Percentiles rank a stretch among this genome's conserved stretches.
Conservation (phyloP, 1,139 yeast species). For the Sugiyamaella xylanicola region DNA sequence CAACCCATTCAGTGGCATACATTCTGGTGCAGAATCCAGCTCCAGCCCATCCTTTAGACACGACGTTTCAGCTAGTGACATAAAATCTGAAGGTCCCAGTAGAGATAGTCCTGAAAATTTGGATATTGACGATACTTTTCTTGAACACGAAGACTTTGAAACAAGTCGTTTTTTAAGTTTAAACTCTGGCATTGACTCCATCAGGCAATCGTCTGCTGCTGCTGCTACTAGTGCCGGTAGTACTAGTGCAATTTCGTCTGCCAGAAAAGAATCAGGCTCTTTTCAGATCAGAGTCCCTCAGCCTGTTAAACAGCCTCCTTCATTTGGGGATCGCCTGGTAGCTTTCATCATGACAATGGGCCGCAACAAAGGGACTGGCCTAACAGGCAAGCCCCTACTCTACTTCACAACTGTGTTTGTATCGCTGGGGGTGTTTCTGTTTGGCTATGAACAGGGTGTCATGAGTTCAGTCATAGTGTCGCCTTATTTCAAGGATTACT, state of each 20-base stretch:
- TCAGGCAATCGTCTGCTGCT: neutral
- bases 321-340: slow-evolving; percentile 32
- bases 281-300: slow-evolving; percentile 28
- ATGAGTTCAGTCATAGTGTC: slow-evolving; percentile 79
- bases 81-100: slow-evolving; percentile 4
- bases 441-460: slow-evolving; percentile 92
- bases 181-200: slow-evolving; percentile 1
- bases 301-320: slow-evolving; percentile 29
- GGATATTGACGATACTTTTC: slow-evolving; percentile 29
- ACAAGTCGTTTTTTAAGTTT: slow-evolving; percentile 1
- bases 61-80: neutral
- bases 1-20: slow-evolving; percentile 5
- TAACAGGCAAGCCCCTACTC: slow-evolving; percentile 44
- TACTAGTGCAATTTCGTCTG: neutral
- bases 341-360: slow-evolving; percentile 37
- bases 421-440: slow-evolving; percentile 77
- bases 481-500: slow-evolving; percentile 69
- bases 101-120: slow-evolving; percentile 20
- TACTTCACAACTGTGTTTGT: slow-evolving; percentile 84
- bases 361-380: slow-evolving; percentile 26
- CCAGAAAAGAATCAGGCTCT: neutral
- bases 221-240: neutral
- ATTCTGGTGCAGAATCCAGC: neutral
- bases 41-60: neutral
- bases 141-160: slow-evolving; percentile 4